A percentile compares a stretch with the other conserved stretches of the same genome.
These are phyloP conservation scores for Euphorbia lathyris DNA, from an alignment of 345 rosid species.

Conservation along the genomic window DNA sequence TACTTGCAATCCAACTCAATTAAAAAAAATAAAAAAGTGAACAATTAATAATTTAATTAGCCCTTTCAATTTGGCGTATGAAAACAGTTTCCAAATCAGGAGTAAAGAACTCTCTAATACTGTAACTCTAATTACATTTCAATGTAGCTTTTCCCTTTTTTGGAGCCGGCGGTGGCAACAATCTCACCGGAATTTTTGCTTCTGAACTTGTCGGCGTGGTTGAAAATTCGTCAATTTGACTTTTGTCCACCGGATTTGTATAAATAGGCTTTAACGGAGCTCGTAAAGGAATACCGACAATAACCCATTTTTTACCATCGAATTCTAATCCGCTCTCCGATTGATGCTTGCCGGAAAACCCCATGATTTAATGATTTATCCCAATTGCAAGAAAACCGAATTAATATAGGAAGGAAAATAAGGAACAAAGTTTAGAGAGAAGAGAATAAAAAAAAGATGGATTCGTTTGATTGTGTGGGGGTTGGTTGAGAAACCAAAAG, in stretches of 20 bases:
- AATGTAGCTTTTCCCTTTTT: slow-evolving; percentile 35
- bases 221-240: slow-evolving; percentile 30
- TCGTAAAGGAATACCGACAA: slow-evolving; percentile 53
- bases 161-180: slow-evolving; percentile 44
- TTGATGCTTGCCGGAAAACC: slow-evolving; percentile 49
- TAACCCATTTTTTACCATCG: slow-evolving; percentile 47
- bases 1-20: background rate
- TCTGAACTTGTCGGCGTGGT: slow-evolving; percentile 39
- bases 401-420: slow-evolving; percentile 19
- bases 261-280: slow-evolving; percentile 58
- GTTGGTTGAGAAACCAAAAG: slow-evolving; percentile 28
- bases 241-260: slow-evolving; percentile 31
- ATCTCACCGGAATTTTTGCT: slow-evolving; percentile 29
- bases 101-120: slow-evolving; percentile 41
- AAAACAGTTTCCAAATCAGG: slow-evolving; percentile 49
- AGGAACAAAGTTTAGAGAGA: slow-evolving; percentile 37
- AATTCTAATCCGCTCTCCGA: slow-evolving; percentile 48
- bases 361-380: slow-evolving; percentile 34
- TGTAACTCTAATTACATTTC: slow-evolving; percentile 24
- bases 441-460: slow-evolving; percentile 24
- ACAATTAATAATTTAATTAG: slow-evolving; percentile 9
- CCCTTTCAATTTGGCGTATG: slow-evolving; percentile 26
- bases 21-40: background rate
- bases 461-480: slow-evolving; percentile 12
- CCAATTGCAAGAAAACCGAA: background rate